These are phyloP conservation scores for Leccinellum rugosiceps DNA, from an alignment of 768 basidiomycete genomes.

Conservation along the genomic window DNA sequence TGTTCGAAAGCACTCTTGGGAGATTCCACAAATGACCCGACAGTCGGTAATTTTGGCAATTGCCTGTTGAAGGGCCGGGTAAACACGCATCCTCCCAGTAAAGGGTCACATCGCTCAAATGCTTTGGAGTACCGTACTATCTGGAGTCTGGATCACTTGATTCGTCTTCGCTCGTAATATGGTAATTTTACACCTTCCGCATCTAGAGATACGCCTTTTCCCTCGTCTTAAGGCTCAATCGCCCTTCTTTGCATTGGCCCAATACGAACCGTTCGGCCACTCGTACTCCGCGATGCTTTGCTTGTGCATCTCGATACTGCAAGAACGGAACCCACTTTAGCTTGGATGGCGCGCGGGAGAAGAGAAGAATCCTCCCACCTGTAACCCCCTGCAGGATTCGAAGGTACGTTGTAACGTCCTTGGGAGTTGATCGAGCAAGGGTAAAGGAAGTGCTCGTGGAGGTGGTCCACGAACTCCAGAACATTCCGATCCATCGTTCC, in stretches of 20 bases:
- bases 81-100: not conserved
- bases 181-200: not conserved
- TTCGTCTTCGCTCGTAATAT: not conserved
- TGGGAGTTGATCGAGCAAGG: slow-evolving; percentile 83
- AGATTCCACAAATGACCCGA: not conserved
- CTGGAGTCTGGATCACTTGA: not conserved
- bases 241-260: slow-evolving; percentile 13
- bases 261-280: slow-evolving; percentile 69
- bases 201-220: not conserved
- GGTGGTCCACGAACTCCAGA: slow-evolving; percentile 84
- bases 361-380: slow-evolving; percentile 14
- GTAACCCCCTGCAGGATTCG: slow-evolving; percentile 73
- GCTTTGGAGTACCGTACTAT: not conserved
- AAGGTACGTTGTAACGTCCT: slow-evolving; percentile 87
- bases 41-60: not conserved
- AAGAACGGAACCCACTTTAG: not conserved
- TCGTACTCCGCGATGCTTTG: slow-evolving; percentile 78
- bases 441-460: slow-evolving; percentile 90
- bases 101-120: too few relatives aligned
- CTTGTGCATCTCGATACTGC: slow-evolving; percentile 87
- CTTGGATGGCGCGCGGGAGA: not conserved
- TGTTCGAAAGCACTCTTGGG: slow-evolving; percentile 1
- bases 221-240: slow-evolving; percentile 1
- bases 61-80: too few relatives aligned
- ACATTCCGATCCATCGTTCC: slow-evolving; percentile 94